These are phyloP conservation scores for Trypanosoma lewisi DNA, from an alignment of 208 protist species.

Conservation along the genomic window DNA sequence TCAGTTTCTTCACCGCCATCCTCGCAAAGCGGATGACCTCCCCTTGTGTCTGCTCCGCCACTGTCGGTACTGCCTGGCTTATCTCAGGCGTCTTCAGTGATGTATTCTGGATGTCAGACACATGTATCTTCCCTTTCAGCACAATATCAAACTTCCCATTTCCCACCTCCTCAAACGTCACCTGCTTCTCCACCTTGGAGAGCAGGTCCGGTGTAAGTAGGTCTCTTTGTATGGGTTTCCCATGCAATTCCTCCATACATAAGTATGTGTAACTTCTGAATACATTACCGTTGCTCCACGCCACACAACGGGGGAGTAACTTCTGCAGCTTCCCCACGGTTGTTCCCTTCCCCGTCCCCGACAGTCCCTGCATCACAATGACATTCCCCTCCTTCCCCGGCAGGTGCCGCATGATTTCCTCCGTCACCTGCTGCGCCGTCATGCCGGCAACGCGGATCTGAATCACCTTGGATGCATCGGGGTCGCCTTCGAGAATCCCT, in stretches of 20 bases:
- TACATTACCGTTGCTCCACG: slow-evolving; percentile 93
- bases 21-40: slow-evolving; percentile 88
- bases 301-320: slow-evolving; percentile 71
- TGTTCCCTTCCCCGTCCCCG: slow-evolving; percentile 90
- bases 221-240: slow-evolving; percentile 44
- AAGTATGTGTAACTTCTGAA: slow-evolving; percentile 91
- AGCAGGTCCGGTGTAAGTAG: slow-evolving; percentile 65
- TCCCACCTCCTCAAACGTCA: slow-evolving; percentile 58
- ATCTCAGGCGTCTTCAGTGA: slow-evolving; percentile 81
- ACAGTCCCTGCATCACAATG: slow-evolving; percentile 88
- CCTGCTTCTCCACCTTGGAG: slow-evolving; percentile 45
- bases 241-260: slow-evolving; percentile 57
- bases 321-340: slow-evolving; percentile 77
- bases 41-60: slow-evolving; percentile 90
- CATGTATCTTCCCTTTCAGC: slow-evolving; percentile 60
- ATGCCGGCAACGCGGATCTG: slow-evolving; percentile 71
- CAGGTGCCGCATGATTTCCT: slow-evolving; percentile 62
- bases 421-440: slow-evolving; percentile 73
- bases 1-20: slow-evolving; percentile 63
- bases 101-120: slow-evolving; percentile 88
- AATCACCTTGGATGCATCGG: slow-evolving; percentile 25
- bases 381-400: slow-evolving; percentile 72
- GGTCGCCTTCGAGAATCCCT: slow-evolving; percentile 53
- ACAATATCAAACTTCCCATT: slow-evolving; percentile 65
- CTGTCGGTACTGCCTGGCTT: slow-evolving; percentile 73